Evolutionary conservation across 495 filamentous ascomycete species (phyloP), one percentile per base, ranked within the genome.

Genomic region (Penicillium riverlandense): DNA sequence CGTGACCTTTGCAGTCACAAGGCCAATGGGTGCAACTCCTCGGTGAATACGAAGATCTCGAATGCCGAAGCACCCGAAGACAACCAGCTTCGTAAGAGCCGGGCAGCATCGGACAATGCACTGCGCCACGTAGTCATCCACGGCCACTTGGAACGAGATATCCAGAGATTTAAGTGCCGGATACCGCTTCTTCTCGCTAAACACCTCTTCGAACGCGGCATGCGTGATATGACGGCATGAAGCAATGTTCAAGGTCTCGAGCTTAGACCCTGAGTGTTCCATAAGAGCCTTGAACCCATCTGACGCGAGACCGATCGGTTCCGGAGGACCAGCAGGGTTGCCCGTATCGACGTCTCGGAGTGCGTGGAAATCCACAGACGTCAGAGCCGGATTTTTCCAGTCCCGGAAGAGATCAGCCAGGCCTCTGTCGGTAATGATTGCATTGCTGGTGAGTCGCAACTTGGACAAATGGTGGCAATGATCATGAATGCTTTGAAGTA

Each of bases 61-160:
- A 29, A 94, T 78, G 14, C 84, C 82, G 69, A 90, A 89, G 64
- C 87, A 91, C 15, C 85, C 87, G 65, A 94, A 96, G 6, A 88
- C 85, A 34, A 85, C 81, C 37, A 94, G 52, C 55, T 79, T 80
- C 57, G 79, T 77, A 30, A 96, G 50, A 4, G 71, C 71, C 5
- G 88, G 88, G 51, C 88, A 95, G 55, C 75, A 73, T 36, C 72
- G 68, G 62, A 95, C 88, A 39, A 95, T 88, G 12, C 71, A 75
- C 2, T 79, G 79, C 0, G 88, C 75, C 12, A 94, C 70, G 15
- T 78, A 78, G 49, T 90, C 87, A 47, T 90, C 84, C 6, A 91
- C 80, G 14, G 68, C 67, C 9, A 80, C 79, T 50, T 83, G 82
- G 61, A 95, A 95, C 47, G 81, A 83, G 38, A 95, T 69, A 54